Conservation (phyloP, 805 yeast species). For the Debaryomyces hansenii region DNA sequence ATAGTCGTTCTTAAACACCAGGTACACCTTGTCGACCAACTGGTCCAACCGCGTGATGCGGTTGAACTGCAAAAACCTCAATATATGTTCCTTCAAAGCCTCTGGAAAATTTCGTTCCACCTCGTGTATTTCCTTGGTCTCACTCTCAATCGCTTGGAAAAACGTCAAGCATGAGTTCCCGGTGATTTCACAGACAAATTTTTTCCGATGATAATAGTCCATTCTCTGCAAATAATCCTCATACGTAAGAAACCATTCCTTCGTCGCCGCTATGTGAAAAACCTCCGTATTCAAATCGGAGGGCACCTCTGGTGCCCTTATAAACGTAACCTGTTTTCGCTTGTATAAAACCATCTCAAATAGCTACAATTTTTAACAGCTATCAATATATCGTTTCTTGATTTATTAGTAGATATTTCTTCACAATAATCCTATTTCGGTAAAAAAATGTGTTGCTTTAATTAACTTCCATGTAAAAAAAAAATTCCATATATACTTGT, state of each 20-base stretch:
- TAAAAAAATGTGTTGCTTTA: neutral
- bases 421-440: neutral
- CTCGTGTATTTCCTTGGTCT: constrained; percentile 51
- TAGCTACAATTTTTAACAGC: neutral
- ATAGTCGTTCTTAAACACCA: constrained; percentile 73
- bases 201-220: constrained; percentile 70
- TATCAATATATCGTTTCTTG: neutral
- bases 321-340: constrained; percentile 64
- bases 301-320: constrained; percentile 59
- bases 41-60: constrained; percentile 79
- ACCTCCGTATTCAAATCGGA: constrained; percentile 59
- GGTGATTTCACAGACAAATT: constrained; percentile 93
- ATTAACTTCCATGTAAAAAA: neutral
- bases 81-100: constrained; percentile 87
- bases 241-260: constrained; percentile 82
- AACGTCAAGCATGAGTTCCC: constrained; percentile 90
- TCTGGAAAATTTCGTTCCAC: constrained; percentile 88
- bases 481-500: neutral
- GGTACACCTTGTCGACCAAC: constrained; percentile 84
- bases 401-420: neutral
- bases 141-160: constrained; percentile 84
- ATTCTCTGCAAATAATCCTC: constrained; percentile 70
- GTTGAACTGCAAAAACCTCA: constrained; percentile 80
- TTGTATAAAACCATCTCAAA: constrained; percentile 70
- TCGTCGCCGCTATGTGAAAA: constrained; percentile 80